Base-by-base conservation (phyloP, 2,329 filamentous ascomycete genomes). In the Knoxdaviesia proteae region DNA sequence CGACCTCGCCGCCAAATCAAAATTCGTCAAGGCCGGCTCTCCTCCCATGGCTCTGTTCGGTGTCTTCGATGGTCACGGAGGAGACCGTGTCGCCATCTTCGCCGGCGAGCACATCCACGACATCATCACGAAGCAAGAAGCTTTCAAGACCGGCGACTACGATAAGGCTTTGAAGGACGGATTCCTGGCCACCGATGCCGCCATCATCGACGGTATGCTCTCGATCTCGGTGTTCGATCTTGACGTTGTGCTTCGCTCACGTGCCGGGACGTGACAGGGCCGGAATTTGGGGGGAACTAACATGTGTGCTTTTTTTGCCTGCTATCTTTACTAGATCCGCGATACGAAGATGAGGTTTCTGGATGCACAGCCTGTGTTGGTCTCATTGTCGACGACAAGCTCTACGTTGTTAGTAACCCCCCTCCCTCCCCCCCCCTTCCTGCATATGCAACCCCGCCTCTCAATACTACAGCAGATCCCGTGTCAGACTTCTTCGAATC, bases 101-200 rank as follows among this genome's bases (percentile, higher is more conserved):
- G 78, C 88, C 5, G 90, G 90, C 55, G 80, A 92, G 52, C 77
- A 94, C 56, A 78, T 98, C 56, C 84, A 94, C 65, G 77, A 86
- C 58, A 98, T 98, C 57, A 74, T 98, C 49, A 74, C 84, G 49
- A 94, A 92, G 62, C 90, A 98, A 64, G 86, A 94, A 45, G 77
- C 84, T 32, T 98, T 94, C 65, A 84, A 86, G 62, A 70, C 79
- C 50, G 84, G 83, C 51, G 80, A 96, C 61, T 84, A 94, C 53
- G 84, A 92, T 58, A 90, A 96, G 67, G 84, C 88, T 42, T 69
- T 98, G 52, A 94, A 94, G 66, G 90, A 98, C 60, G 88, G 87
- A 45, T 98, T 98, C 60, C 69, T 98, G 44, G 90, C 90, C 40
- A 94, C 87, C 45, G 90, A 98, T 63, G 72, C 88, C 52, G 90